Evolutionary conservation across 495 filamentous ascomycete genomes (phyloP).

Genomic region (Cercophora samala): DNA sequence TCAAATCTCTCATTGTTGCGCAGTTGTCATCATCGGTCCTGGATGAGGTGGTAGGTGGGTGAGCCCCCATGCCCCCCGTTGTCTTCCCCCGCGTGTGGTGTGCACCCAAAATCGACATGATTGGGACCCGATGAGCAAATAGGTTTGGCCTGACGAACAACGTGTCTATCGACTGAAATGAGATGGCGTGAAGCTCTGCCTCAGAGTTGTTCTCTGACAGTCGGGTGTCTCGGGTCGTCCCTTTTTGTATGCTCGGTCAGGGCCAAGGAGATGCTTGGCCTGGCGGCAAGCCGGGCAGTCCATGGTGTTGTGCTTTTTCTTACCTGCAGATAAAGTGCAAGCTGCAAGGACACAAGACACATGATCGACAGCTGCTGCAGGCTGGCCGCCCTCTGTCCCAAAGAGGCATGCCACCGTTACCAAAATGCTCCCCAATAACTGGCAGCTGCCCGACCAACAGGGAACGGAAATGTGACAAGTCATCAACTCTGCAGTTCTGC

Average conservation of each 20-base stretch:
- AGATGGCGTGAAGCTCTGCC: not conserved
- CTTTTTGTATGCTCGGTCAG: not conserved
- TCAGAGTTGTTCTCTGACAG: not conserved
- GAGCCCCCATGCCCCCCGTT: not conserved
- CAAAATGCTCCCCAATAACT: not conserved
- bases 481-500: no score
- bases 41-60: not conserved
- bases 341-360: constrained; percentile 17
- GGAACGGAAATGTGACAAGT: not conserved
- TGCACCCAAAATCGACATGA: not conserved
- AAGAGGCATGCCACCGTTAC: not conserved
- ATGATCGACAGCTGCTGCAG: constrained; percentile 34
- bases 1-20: not conserved
- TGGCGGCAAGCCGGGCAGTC: not conserved
- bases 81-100: not conserved
- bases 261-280: constrained; percentile 3
- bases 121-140: not conserved
- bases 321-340: not conserved
- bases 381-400: constrained; percentile 14
- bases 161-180: not conserved
- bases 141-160: not conserved
- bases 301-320: not conserved
- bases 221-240: constrained; percentile 6
- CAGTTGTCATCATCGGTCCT: not conserved
- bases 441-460: not conserved